phyloP scores from a whole-genome alignment of 257 asterid species.

The Nicotiana undulata region DNA sequence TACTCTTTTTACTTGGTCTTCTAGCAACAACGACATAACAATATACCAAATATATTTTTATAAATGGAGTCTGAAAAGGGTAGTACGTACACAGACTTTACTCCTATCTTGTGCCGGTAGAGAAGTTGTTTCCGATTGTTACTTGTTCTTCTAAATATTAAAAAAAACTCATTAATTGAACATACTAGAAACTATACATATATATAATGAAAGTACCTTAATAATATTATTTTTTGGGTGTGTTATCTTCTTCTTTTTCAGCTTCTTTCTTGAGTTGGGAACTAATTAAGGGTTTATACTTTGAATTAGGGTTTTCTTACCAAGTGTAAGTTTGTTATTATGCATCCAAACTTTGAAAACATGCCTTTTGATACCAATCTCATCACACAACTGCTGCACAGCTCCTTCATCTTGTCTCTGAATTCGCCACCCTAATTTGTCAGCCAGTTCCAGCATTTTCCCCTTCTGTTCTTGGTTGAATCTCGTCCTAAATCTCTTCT shows the following conservation, averaged over 20 bases:
- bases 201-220: no score
- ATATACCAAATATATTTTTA: no score
- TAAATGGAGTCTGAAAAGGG: no score
- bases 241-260: background rate
- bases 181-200: no score
- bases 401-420: slow-evolving; percentile 61
- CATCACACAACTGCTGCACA: slow-evolving; percentile 53
- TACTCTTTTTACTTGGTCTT: background rate
- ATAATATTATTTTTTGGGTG: no score
- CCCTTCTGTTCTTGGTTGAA: slow-evolving; percentile 69
- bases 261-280: background rate
- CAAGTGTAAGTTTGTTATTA: slow-evolving; percentile 69
- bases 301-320: slow-evolving; percentile 50
- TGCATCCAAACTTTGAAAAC: slow-evolving; percentile 90
- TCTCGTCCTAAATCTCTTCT: slow-evolving; percentile 58
- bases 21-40: no score
- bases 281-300: background rate
- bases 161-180: no score
- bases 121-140: no score
- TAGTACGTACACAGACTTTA: no score
- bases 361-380: slow-evolving; percentile 53
- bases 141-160: no score
- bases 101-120: no score
- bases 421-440: slow-evolving; percentile 61
- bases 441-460: slow-evolving; percentile 59